Percentiles rank a stretch among this genome's conserved stretches.
Evolutionary conservation across 2,329 filamentous ascomycete species (phyloP).

Genomic region (Calycina herbarum): DNA sequence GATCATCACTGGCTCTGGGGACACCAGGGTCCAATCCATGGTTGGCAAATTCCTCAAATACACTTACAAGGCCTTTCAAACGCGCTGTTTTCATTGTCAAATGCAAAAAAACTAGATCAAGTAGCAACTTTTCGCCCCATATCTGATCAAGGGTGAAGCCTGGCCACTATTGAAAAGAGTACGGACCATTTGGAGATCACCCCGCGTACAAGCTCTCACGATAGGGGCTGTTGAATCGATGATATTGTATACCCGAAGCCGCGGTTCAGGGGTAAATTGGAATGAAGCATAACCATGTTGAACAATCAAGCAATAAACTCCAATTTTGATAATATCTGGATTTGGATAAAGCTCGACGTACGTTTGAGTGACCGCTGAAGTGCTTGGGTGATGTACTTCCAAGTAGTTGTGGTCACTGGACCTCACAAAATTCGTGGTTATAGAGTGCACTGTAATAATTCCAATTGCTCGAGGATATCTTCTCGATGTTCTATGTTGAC

Average conservation of each 20-base stretch:
- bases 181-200: not conserved
- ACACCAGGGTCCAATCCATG: not conserved
- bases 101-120: not conserved
- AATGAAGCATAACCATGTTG: not conserved
- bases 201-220: not conserved
- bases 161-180: not conserved
- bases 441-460: not conserved
- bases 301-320: not conserved
- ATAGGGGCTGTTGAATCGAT: not conserved
- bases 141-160: not conserved
- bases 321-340: not conserved
- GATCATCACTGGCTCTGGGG: not conserved
- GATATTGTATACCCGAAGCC: not conserved
- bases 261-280: not conserved
- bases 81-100: not conserved
- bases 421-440: not conserved
- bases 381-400: not conserved
- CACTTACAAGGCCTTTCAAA: not conserved
- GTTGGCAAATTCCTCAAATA: not conserved
- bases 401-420: not conserved
- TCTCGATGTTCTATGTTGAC: constrained; percentile 1
- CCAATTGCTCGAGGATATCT: not conserved
- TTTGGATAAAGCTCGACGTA: not conserved
- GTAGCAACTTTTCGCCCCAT: not conserved
- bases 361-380: not conserved